Percentiles rank a stretch among this genome's conserved stretches.
phyloP scores from a whole-genome alignment of 2,329 filamentous ascomycete species.

The Chaetoscypha palmicola region DNA sequence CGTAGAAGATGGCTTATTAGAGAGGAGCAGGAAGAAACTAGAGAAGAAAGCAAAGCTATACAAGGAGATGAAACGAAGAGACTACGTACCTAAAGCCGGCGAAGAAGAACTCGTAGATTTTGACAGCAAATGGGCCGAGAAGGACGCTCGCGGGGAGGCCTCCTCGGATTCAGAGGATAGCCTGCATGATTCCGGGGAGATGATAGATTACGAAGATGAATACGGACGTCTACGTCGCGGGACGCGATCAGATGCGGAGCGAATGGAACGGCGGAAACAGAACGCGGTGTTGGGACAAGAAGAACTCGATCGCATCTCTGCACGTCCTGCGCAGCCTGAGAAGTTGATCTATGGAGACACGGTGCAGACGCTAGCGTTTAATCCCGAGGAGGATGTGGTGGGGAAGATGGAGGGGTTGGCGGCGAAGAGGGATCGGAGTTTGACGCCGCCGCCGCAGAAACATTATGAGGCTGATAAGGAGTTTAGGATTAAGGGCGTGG shows the following conservation, averaged over 20 bases:
- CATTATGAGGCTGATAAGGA: constrained; percentile 86
- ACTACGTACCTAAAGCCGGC: constrained; percentile 56
- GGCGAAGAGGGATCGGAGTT: constrained; percentile 66
- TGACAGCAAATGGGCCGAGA: constrained; percentile 88
- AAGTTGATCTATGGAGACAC: constrained; percentile 79
- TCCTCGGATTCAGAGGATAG: constrained; percentile 53
- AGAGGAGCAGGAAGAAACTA: constrained; percentile 70
- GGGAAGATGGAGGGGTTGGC: constrained; percentile 74
- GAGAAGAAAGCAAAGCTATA: constrained; percentile 87
- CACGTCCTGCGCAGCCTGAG: constrained; percentile 56
- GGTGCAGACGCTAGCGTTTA: constrained; percentile 78
- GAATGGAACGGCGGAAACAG: constrained; percentile 49
- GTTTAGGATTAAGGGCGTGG: constrained; percentile 79
- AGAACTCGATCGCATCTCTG: constrained; percentile 62
- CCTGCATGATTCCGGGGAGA: constrained; percentile 41
- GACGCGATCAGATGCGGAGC: constrained; percentile 61
- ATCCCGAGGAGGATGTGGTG: constrained; percentile 56
- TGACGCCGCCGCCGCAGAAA: constrained; percentile 69
- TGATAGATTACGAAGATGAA: constrained; percentile 87
- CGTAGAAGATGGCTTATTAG: constrained; percentile 49
- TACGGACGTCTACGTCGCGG: constrained; percentile 77
- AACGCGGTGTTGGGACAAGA: constrained; percentile 48
- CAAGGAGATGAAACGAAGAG: constrained; percentile 82
- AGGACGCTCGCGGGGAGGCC: constrained; percentile 35
- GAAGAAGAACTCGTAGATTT: constrained; percentile 78